Percentiles rank a stretch among this genome's conserved stretches.
Conservation (phyloP, 1,284 basidiomycete species). For the Stygiomarasmius scandens region DNA sequence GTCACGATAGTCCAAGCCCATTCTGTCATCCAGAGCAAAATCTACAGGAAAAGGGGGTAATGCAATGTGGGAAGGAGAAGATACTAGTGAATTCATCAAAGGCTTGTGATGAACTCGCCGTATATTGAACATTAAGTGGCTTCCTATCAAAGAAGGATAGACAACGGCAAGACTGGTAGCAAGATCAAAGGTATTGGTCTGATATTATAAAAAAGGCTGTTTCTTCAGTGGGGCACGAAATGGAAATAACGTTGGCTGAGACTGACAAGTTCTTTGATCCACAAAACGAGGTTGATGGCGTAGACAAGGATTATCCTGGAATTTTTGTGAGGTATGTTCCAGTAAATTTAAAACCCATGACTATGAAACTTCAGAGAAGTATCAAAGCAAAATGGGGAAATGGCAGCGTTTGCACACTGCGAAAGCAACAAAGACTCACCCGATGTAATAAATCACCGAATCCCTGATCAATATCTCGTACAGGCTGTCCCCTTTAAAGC, state of each 20-base stretch:
- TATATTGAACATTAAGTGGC: slow-evolving; percentile 4
- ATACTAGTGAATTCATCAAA: neutral
- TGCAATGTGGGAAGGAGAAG: neutral
- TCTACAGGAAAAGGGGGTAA: neutral
- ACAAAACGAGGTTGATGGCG: neutral
- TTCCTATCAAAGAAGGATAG: slow-evolving; percentile 2
- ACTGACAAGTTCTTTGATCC: neutral
- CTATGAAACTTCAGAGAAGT: too few species aligned
- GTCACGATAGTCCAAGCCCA: too few species aligned
- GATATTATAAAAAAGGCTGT: neutral
- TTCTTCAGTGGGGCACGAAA: too few species aligned
- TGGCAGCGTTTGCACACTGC: too few species aligned
- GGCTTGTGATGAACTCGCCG: neutral
- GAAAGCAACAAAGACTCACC: neutral
- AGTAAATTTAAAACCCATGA: too few species aligned
- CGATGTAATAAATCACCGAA: neutral
- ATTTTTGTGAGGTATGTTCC: too few species aligned
- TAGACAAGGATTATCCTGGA: neutral
- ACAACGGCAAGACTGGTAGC: neutral
- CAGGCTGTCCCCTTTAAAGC: neutral
- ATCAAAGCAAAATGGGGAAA: too few species aligned
- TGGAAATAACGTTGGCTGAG: too few species aligned
- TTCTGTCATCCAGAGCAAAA: neutral
- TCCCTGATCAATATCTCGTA: slow-evolving; percentile 1
- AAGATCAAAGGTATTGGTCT: neutral